Percentiles rank a stretch among this genome's conserved stretches.
Conservation (phyloP, 2,329 filamentous ascomycete genomes). For the Fusarium fujikuroi region DNA sequence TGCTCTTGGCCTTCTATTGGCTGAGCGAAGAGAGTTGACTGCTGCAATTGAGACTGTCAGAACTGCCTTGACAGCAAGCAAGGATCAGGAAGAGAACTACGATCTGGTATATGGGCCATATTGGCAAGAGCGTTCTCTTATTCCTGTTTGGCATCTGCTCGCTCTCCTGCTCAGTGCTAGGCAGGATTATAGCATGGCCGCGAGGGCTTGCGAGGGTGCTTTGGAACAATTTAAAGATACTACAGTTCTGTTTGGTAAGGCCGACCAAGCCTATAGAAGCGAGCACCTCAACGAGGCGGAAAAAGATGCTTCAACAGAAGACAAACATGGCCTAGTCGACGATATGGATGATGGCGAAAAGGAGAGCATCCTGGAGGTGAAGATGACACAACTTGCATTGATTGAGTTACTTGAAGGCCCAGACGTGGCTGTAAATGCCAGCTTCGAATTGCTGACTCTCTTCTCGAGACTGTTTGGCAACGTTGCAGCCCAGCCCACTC, state of each 20-base stretch:
- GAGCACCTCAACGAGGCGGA: constrained; percentile 73
- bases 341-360: constrained; percentile 87
- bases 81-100: constrained; percentile 57
- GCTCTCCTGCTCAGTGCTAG: constrained; percentile 86
- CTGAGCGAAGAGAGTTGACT: constrained; percentile 84
- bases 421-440: constrained; percentile 86
- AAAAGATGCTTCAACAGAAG: constrained; percentile 37
- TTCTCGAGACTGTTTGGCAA: constrained; percentile 83
- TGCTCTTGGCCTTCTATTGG: constrained; percentile 83
- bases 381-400: constrained; percentile 91
- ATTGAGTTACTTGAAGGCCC: constrained; percentile 86
- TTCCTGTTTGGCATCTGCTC: constrained; percentile 92
- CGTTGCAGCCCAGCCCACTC: constrained; percentile 58
- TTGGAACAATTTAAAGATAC: constrained; percentile 88
- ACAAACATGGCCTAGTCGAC: constrained; percentile 69
- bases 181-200: constrained; percentile 84
- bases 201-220: constrained; percentile 86
- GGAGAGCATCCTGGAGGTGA: constrained; percentile 88
- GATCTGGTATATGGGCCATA: constrained; percentile 59
- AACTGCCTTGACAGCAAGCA: constrained; percentile 73
- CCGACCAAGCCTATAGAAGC: constrained; percentile 67
- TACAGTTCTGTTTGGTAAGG: constrained; percentile 73
- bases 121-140: constrained; percentile 72
- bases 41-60: constrained; percentile 86
- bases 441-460: constrained; percentile 83